phyloP scores from a whole-genome alignment of 257 asterid species.

The Knoxia roxburghii region DNA sequence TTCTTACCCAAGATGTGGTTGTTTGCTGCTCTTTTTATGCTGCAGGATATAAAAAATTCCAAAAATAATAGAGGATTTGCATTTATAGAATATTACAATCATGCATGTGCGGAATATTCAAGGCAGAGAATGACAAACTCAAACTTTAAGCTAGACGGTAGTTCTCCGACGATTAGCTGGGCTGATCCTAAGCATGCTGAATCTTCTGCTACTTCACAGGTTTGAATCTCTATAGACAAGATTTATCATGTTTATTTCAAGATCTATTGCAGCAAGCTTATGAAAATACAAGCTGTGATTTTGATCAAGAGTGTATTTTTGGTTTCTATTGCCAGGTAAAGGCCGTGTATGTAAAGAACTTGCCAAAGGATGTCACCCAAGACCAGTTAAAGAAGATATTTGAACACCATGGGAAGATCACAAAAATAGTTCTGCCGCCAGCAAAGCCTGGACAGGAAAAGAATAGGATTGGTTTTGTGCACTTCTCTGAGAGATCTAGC shows the following conservation, averaged over 20 bases:
- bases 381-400: conserved; percentile 72
- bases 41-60: conserved; percentile 12
- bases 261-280: background rate
- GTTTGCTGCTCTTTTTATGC: conserved; percentile 5
- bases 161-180: conserved; percentile 94
- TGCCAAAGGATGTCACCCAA: conserved; percentile 72
- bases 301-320: background rate
- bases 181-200: conserved; percentile 84
- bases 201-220: conserved; percentile 73
- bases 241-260: background rate
- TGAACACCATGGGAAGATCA: conserved; percentile 74
- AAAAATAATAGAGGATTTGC: conserved; percentile 50
- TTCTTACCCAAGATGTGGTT: conserved; percentile 1
- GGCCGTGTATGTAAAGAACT: conserved; percentile 82
- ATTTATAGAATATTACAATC: conserved; percentile 78
- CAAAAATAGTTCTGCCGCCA: conserved; percentile 84
- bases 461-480: conserved; percentile 86
- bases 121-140: conserved; percentile 70
- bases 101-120: conserved; percentile 97
- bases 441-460: conserved; percentile 87
- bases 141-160: conserved; percentile 69
- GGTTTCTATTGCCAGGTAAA: conserved; percentile 46
- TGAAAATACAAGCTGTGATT: background rate
- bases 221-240: background rate
- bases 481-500: conserved; percentile 77